Conservation (phyloP, 768 basidiomycete genomes). For the Paxillus involutus region DNA sequence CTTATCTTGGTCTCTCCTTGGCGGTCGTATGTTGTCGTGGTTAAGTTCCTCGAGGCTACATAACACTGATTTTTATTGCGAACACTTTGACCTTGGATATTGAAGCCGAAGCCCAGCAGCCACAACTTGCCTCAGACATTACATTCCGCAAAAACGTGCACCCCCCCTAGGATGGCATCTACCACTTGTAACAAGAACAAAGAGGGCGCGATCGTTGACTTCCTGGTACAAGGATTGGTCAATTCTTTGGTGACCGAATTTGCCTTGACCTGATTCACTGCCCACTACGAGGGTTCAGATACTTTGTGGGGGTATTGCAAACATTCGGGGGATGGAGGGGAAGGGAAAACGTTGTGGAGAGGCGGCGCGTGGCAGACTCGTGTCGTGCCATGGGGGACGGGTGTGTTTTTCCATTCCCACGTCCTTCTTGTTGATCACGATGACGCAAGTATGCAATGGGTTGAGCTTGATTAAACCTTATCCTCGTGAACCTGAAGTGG, state of each 20-base stretch:
- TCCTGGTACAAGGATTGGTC: neutral
- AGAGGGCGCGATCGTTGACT: no score
- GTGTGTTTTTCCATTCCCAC: constrained; percentile 15
- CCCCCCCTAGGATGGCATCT: neutral
- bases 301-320: neutral
- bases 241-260: constrained; percentile 1
- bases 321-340: neutral
- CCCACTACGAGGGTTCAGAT: constrained; percentile 2
- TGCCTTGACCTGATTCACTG: neutral
- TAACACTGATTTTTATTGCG: neutral
- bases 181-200: no score
- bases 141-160: neutral
- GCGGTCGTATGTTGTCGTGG: neutral
- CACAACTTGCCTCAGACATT: neutral
- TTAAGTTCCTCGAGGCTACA: constrained; percentile 12
- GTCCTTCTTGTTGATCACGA: constrained; percentile 12
- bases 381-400: constrained; percentile 29
- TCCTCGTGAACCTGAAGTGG: constrained; percentile 12
- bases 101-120: neutral
- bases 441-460: constrained; percentile 14
- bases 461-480: neutral
- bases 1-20: neutral
- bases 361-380: constrained; percentile 23
- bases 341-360: constrained; percentile 7
- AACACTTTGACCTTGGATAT: constrained; percentile 3